phyloP scores from a whole-genome alignment of 2,329 filamentous ascomycete species.

The Acrocalymma vagum region DNA sequence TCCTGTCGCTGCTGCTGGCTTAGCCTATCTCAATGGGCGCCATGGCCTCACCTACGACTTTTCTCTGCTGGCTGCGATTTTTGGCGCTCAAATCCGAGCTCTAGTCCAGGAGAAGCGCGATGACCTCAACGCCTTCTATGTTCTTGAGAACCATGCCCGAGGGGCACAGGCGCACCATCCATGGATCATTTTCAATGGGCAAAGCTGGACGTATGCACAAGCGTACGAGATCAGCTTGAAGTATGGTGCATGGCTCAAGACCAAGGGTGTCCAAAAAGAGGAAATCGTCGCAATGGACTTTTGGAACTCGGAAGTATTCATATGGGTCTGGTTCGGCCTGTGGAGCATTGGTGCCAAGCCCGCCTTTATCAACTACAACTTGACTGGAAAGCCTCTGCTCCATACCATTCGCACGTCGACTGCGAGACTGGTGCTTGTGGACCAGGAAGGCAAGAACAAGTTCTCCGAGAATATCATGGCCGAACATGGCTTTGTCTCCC shows the following conservation, averaged over 20 bases:
- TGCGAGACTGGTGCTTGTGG: slow-evolving; percentile 66
- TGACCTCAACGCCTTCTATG: slow-evolving; percentile 64
- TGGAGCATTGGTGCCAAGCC: slow-evolving; percentile 49
- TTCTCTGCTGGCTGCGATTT: slow-evolving; percentile 63
- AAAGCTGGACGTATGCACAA: slow-evolving; percentile 43
- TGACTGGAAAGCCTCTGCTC: slow-evolving; percentile 44
- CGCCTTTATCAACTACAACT: slow-evolving; percentile 50
- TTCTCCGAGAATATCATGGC: slow-evolving; percentile 34
- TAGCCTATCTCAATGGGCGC: slow-evolving; percentile 74
- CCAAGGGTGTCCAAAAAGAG: slow-evolving; percentile 40
- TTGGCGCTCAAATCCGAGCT: slow-evolving; percentile 56
- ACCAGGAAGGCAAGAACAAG: slow-evolving; percentile 55
- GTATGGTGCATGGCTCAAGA: slow-evolving; percentile 48
- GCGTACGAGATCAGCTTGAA: slow-evolving; percentile 43
- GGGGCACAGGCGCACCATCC: slow-evolving; percentile 32
- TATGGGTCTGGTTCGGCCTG: slow-evolving; percentile 49
- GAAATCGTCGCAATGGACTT: slow-evolving; percentile 51
- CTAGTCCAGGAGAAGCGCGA: slow-evolving; percentile 63
- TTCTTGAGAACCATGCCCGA: slow-evolving; percentile 41
- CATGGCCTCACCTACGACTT: slow-evolving; percentile 70
- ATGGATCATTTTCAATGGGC: slow-evolving; percentile 44
- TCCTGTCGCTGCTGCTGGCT: slow-evolving; percentile 49
- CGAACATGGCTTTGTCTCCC: slow-evolving; percentile 36
- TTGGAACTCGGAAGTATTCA: slow-evolving; percentile 44
- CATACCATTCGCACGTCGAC: slow-evolving; percentile 67